phyloP scores from a whole-genome alignment of 768 basidiomycete species.

The Dioszegia crocea region DNA sequence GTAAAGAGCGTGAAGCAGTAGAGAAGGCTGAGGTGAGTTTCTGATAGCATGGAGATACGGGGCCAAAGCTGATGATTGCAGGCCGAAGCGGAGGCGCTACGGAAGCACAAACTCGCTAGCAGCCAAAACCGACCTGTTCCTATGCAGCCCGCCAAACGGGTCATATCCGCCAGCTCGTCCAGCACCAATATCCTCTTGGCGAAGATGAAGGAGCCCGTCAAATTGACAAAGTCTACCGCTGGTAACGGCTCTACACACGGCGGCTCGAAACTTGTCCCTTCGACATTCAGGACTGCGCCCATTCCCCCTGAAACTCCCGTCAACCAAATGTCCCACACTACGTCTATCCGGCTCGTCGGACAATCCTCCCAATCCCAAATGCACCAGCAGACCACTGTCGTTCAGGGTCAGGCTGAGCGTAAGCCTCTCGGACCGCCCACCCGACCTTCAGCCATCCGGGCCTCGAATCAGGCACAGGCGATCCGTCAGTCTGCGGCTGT shows the following conservation, averaged over 20 bases:
- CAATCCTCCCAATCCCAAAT: slow-evolving; percentile 3
- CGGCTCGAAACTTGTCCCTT: slow-evolving; percentile 31
- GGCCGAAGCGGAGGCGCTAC: slow-evolving; percentile 20
- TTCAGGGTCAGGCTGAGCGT: slow-evolving; percentile 11
- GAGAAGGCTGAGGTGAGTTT: slow-evolving; percentile 28
- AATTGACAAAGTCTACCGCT: slow-evolving; percentile 17
- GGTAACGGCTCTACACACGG: slow-evolving; percentile 7
- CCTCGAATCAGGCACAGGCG: background rate
- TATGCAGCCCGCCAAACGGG: slow-evolving; percentile 16
- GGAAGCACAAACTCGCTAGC: slow-evolving; percentile 33
- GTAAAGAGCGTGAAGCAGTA: slow-evolving; percentile 22
- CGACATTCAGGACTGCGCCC: slow-evolving; percentile 28
- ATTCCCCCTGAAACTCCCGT: background rate
- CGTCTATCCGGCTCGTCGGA: slow-evolving; percentile 29
- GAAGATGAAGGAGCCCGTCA: slow-evolving; percentile 31
- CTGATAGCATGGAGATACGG: background rate
- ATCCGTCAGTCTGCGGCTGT: slow-evolving; percentile 7
- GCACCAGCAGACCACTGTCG: slow-evolving; percentile 4
- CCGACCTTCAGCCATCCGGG: slow-evolving; percentile 26
- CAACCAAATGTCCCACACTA: slow-evolving; percentile 12
- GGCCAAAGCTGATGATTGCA: background rate
- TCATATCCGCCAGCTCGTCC: slow-evolving; percentile 2
- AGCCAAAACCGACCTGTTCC: slow-evolving; percentile 10
- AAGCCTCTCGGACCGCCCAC: slow-evolving; percentile 39
- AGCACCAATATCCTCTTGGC: background rate